Base-by-base conservation (phyloP, 192 early-diverging fungal species). In the Jimgerdemannia flammicorona region DNA sequence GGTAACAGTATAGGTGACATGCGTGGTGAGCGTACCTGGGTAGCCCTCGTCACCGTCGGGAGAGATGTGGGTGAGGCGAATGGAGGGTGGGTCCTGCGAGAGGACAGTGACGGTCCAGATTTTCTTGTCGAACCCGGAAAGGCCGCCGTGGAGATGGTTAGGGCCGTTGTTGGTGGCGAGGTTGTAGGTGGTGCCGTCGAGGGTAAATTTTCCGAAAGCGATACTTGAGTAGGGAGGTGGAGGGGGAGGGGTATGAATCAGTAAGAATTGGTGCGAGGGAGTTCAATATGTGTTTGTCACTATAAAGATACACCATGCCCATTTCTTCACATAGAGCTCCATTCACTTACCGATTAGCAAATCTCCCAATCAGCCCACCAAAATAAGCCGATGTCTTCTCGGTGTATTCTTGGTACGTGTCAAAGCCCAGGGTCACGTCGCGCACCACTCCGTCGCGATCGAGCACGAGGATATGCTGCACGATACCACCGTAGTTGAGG, bases 91-190 rank as follows among this genome's bases (percentile, higher is more conserved):
- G 44, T 75, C 69, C 42, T 87, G 66, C 0, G 76, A 77, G 7
- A 85, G 11, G 3, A 90, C 43, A 29, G 82, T 54, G 6, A 79
- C 86, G 14, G 73, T 69, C 89, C 92, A 97, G 1, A 88, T 71
- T 43, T 83, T 75, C 70, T 90, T 91, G 83, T 95, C 91, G 71
- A 93, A 95, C 2, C 94, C 94, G 0, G 80, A 67, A 3, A 81
- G 69, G 6, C 95, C 95, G 72, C 95, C 95, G 69, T 98, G 96
- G 29, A 98, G 89, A 3, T 83, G 79, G 66, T 95, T 95, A n/a
- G 87, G 85, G 0, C 91, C 90, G 71, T 95, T 91, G 79, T 90
- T 95, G 66, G 85, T 76, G 14, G 85, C 82, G 11, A 95, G 83
- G 0, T 67, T 29, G 75, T 91, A 93, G 1, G 77, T 73, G 0